A percentile compares a stretch with the other conserved stretches of the same genome.
Conservation (phyloP, 2,329 filamentous ascomycete genomes). For the Hypoxylon sp. region DNA sequence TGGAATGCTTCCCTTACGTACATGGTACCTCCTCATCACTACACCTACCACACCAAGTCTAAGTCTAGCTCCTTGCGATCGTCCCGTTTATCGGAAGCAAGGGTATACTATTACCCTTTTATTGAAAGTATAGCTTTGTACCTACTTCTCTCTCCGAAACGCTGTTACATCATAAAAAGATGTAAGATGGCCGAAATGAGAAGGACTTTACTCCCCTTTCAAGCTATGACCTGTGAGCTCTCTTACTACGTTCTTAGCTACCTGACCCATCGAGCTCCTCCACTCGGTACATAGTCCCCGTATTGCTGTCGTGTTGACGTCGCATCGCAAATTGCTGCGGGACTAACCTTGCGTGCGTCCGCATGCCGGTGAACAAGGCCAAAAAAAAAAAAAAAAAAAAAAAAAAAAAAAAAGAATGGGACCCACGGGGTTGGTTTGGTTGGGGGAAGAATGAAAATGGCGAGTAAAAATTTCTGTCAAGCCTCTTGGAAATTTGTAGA, state of each 20-base stretch:
- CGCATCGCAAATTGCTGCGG: conserved; percentile 36
- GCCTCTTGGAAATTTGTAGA: conserved; percentile 18
- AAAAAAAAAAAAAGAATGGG: conserved; percentile 33
- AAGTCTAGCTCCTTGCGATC: conserved; percentile 29
- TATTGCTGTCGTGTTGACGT: conserved; percentile 26
- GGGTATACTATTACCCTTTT: conserved; percentile 10
- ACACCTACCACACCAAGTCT: conserved; percentile 33
- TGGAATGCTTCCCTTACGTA: not conserved
- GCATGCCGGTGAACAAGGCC: conserved; percentile 16
- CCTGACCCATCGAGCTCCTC: conserved; percentile 18
- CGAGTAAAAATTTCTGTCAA: conserved; percentile 19
- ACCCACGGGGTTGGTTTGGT: conserved; percentile 25
- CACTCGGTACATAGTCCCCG: conserved; percentile 5
- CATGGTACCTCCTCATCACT: not conserved
- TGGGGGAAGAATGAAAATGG: conserved; percentile 13
- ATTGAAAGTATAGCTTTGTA: conserved; percentile 39
- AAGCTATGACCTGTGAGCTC: conserved; percentile 15
- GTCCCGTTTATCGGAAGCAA: conserved; percentile 41
- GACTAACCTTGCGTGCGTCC: conserved; percentile 31
- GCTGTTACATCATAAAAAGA: conserved; percentile 41
- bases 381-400: conserved; percentile 22
- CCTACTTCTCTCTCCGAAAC: conserved; percentile 12
- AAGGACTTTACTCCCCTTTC: conserved; percentile 21
- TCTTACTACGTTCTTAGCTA: conserved; percentile 25
- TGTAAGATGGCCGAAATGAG: conserved; percentile 35